Evolutionary conservation across 148 eudicot species (phyloP).

Genomic region (Camellia sinensis): DNA sequence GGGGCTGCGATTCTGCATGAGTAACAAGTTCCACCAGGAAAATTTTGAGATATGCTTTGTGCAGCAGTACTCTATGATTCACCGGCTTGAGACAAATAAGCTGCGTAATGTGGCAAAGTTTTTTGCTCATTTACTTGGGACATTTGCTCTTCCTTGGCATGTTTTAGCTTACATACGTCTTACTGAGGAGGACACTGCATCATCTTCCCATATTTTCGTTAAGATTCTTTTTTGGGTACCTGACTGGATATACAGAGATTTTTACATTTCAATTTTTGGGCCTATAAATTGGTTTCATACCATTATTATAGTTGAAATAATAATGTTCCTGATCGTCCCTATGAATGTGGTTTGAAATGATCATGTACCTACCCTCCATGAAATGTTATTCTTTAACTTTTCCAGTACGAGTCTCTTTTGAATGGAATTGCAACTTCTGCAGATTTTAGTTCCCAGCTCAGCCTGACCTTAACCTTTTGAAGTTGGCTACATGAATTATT

Average conservation of each 20-base stretch:
- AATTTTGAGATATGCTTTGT: conserved; percentile 88
- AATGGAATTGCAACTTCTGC: not conserved
- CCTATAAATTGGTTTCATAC: not conserved
- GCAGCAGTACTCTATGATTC: conserved; percentile 94
- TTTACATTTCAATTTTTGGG: not conserved
- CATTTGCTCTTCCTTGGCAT: conserved; percentile 90
- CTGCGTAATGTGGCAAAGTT: conserved; percentile 89
- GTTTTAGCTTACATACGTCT: conserved; percentile 74
- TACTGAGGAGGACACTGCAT: conserved; percentile 90
- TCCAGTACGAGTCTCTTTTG: not conserved
- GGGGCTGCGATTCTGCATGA: conserved; percentile 87
- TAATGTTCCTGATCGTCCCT: not conserved
- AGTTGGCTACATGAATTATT: not conserved
- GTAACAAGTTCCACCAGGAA: conserved; percentile 76
- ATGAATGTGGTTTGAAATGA: not conserved
- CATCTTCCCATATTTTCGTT: conserved; percentile 89
- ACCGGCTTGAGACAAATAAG: conserved; percentile 86
- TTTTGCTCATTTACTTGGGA: conserved; percentile 87
- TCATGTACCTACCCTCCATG: not conserved
- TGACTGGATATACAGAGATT: not conserved
- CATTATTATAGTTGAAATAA: not conserved
- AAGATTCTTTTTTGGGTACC: conserved; percentile 98
- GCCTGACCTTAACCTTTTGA: not conserved
- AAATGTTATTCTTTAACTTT: not conserved
- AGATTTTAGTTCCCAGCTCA: not conserved